Percentiles rank a stretch among this genome's conserved stretches.
Evolutionary conservation across 2,329 filamentous ascomycete genomes (phyloP).

Genomic region (Epichloe glyceriae): DNA sequence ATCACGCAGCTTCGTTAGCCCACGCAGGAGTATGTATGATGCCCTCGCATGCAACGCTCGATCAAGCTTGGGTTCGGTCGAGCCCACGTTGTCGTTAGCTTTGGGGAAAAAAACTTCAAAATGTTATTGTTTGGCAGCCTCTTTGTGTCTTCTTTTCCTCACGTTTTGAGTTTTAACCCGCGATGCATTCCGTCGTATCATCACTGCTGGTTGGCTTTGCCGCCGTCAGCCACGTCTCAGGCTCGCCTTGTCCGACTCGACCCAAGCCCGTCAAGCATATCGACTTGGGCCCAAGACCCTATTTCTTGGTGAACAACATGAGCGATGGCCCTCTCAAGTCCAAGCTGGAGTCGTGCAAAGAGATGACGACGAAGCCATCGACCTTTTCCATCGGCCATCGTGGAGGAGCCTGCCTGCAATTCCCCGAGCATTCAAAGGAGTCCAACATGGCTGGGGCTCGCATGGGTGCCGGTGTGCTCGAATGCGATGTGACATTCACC

Average conservation of each 20-base stretch:
- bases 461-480: constrained; percentile 54
- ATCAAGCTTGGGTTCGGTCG: no score
- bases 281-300: constrained; percentile 50
- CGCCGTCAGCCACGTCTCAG: constrained; percentile 14
- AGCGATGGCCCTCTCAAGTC: constrained; percentile 44
- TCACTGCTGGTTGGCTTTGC: constrained; percentile 19
- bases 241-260: constrained; percentile 13
- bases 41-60: no score
- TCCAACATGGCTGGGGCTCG: constrained; percentile 48
- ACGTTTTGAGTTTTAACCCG: not conserved
- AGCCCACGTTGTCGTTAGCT: no score
- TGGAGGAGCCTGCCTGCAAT: constrained; percentile 46
- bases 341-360: constrained; percentile 44
- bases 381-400: constrained; percentile 50
- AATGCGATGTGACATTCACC: constrained; percentile 58
- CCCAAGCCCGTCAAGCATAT: constrained; percentile 31
- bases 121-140: no score
- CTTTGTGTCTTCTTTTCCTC: no score
- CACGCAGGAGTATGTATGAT: not conserved
- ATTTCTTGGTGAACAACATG: constrained; percentile 52
- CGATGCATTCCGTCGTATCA: constrained; percentile 20
- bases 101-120: no score
- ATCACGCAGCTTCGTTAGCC: constrained; percentile 1
- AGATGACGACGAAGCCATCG: constrained; percentile 36
- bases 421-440: constrained; percentile 51